phyloP scores from a whole-genome alignment of 768 basidiomycete genomes.

The Russula brevipes region DNA sequence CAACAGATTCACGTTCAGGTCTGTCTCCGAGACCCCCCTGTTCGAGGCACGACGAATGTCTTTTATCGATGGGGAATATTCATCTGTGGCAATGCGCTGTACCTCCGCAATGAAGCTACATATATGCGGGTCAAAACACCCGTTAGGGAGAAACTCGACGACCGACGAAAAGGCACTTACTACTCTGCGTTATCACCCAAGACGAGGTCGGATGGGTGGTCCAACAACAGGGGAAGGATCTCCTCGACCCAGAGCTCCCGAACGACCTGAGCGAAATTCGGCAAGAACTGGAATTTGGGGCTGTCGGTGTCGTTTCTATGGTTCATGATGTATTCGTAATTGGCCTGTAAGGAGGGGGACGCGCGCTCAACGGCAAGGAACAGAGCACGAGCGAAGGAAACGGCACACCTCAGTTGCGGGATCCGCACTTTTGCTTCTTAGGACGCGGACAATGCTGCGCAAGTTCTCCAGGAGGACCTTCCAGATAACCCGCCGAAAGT shows the following conservation, averaged over 20 bases:
- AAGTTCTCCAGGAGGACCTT: constrained; percentile 4
- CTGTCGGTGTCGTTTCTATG: not conserved
- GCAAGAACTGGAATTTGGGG: constrained; percentile 29
- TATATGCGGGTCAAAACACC: not conserved
- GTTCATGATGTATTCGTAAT: not conserved
- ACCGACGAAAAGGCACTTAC: not conserved
- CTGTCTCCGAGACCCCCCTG: constrained; percentile 77
- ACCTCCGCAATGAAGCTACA: constrained; percentile 81
- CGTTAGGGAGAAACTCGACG: not conserved
- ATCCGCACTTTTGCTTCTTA: not conserved
- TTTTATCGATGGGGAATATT: constrained; percentile 76
- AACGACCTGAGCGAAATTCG: constrained; percentile 1
- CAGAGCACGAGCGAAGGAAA: not conserved
- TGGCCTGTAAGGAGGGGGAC: not conserved
- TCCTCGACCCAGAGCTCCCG: constrained; percentile 30
- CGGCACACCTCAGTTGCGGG: not conserved
- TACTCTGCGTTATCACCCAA: constrained; percentile 3
- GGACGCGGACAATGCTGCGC: not conserved
- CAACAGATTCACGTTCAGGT: constrained; percentile 41
- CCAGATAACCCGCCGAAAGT: constrained; percentile 2
- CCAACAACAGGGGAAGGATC: constrained; percentile 32
- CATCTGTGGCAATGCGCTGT: constrained; percentile 66
- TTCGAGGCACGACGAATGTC: constrained; percentile 80
- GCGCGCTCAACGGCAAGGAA: not conserved
- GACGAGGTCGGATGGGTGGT: not conserved